Evolutionary conservation across 306 rosid genomes (phyloP).

Genomic region (Fragaria ananassa): DNA sequence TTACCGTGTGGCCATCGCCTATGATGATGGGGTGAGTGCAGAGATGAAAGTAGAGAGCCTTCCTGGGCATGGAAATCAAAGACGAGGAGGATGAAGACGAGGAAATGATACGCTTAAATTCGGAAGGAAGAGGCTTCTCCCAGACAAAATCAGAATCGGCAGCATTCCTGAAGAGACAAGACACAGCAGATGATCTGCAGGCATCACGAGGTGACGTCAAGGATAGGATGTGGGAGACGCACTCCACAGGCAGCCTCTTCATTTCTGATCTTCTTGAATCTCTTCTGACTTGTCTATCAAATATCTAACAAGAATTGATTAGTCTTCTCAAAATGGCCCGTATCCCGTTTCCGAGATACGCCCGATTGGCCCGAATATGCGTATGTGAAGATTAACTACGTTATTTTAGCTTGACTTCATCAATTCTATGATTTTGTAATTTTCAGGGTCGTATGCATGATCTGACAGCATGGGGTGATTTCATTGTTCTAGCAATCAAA

Average conservation of each 20-base stretch:
- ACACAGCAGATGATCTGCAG: constrained; percentile 5
- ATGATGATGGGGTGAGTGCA: constrained; percentile 17
- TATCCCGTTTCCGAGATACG: no score
- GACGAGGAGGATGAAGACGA: not conserved
- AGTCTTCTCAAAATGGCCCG: no score
- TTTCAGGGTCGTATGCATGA: no score
- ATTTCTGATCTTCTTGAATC: not conserved
- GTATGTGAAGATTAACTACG: no score
- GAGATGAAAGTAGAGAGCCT: constrained; percentile 27
- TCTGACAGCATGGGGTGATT: no score
- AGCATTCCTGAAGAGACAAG: not conserved
- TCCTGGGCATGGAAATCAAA: constrained; percentile 12
- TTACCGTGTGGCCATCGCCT: constrained; percentile 14
- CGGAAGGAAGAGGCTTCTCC: constrained; percentile 23
- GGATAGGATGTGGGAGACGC: constrained; percentile 10
- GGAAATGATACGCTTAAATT: constrained; percentile 10
- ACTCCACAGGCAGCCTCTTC: constrained; percentile 13
- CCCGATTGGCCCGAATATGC: no score
- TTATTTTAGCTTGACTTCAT: no score
- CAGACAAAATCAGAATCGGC: constrained; percentile 24
- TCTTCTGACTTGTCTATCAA: no score
- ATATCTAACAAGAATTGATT: no score
- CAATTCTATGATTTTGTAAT: no score
- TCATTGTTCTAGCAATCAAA: no score
- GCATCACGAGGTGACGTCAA: constrained; percentile 21